These are phyloP conservation scores for Dillenia suffruticosa DNA, from an alignment of 164 flowering plant genomes.

Conservation along the genomic window DNA sequence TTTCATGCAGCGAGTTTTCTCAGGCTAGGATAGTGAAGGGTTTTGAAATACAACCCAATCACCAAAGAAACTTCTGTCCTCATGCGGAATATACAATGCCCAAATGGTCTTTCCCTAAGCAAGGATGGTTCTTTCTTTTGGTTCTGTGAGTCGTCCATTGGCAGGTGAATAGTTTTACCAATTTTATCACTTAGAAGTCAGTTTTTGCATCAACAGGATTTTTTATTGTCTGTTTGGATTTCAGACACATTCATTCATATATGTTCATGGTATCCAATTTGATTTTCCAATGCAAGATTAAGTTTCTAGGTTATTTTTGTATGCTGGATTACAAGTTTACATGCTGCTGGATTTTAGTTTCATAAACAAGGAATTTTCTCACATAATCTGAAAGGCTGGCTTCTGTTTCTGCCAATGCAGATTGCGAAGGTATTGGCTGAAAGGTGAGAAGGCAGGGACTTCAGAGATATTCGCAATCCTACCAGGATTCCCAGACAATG, in stretches of 20 bases:
- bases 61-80: slow-evolving; percentile 75
- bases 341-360: too few relatives aligned
- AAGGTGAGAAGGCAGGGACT: slow-evolving; percentile 84
- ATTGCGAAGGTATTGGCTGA: slow-evolving; percentile 71
- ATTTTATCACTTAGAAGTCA: too few relatives aligned
- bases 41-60: slow-evolving; percentile 69
- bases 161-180: slow-evolving; percentile 37
- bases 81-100: slow-evolving; percentile 54
- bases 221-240: too few relatives aligned
- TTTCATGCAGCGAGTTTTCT: slow-evolving; percentile 75
- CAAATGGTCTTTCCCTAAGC: slow-evolving; percentile 82
- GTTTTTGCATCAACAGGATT: too few relatives aligned
- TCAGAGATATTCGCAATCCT: slow-evolving; percentile 61
- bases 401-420: slow-evolving; percentile 28
- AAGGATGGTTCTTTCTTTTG: slow-evolving; percentile 74
- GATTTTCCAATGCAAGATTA: too few relatives aligned
- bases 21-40: slow-evolving; percentile 72
- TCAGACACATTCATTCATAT: too few relatives aligned
- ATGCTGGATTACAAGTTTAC: too few relatives aligned
- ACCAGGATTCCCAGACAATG: slow-evolving; percentile 89
- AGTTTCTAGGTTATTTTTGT: too few relatives aligned
- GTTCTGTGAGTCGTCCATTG: slow-evolving; percentile 61
- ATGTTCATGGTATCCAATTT: too few relatives aligned
- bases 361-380: too few relatives aligned
- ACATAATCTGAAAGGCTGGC: neutral